phyloP scores from a whole-genome alignment of 805 yeast species.

The Saturnispora hagleri region DNA sequence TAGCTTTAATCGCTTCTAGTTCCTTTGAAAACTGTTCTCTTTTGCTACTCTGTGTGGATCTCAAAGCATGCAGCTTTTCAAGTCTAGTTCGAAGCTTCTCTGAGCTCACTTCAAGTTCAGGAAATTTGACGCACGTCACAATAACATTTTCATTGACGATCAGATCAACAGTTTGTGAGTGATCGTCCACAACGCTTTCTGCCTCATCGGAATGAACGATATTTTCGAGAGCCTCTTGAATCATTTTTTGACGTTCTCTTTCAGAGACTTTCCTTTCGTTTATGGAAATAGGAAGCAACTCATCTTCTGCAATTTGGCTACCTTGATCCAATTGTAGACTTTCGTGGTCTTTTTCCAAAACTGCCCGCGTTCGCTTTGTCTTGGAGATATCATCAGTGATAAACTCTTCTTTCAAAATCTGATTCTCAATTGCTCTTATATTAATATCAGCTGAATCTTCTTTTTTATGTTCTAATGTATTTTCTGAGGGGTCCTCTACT shows the following conservation, averaged over 20 bases:
- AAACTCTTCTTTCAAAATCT: constrained; percentile 5
- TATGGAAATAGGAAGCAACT: not conserved
- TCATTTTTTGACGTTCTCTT: not conserved
- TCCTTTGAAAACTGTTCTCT: not conserved
- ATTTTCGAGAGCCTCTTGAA: constrained; percentile 1
- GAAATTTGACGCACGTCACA: not conserved
- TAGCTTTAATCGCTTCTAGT: not conserved
- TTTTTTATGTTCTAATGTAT: not conserved
- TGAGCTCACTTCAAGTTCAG: not conserved
- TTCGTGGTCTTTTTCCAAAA: not conserved
- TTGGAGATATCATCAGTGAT: not conserved
- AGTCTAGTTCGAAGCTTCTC: not conserved
- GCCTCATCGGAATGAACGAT: not conserved
- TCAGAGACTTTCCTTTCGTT: not conserved
- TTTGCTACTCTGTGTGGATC: not conserved
- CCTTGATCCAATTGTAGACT: not conserved
- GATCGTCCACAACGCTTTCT: not conserved
- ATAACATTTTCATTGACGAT: not conserved
- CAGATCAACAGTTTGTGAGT: not conserved
- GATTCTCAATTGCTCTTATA: constrained; percentile 1
- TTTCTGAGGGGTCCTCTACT: not conserved
- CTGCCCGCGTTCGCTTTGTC: not conserved
- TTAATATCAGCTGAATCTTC: not conserved
- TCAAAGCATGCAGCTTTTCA: not conserved
- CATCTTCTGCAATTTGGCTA: not conserved